These are phyloP conservation scores for Blastobotrys serpentis DNA, from an alignment of 1,139 yeast species.

Conservation along the genomic window DNA sequence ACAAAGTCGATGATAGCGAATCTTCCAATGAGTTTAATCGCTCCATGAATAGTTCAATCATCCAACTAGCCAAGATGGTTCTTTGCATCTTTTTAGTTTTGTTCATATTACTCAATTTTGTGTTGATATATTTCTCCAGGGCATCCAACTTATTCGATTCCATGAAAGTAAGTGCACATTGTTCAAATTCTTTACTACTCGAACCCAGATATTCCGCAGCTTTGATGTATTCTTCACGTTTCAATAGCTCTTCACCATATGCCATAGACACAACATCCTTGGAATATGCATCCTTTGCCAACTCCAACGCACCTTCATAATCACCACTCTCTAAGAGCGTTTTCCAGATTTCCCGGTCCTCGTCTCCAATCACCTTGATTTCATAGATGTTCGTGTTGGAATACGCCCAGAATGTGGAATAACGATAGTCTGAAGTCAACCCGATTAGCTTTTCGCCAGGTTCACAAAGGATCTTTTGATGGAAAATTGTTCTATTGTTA, in stretches of 20 bases:
- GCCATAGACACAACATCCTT: constrained; percentile 57
- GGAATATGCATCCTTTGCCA: constrained; percentile 46
- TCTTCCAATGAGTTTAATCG: constrained; percentile 51
- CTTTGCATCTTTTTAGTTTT: constrained; percentile 51
- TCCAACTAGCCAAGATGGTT: constrained; percentile 75
- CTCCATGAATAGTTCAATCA: constrained; percentile 64
- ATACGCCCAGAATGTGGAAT: constrained; percentile 61
- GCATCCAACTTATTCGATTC: constrained; percentile 46
- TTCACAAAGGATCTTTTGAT: constrained; percentile 43
- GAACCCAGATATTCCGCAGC: constrained; percentile 67
- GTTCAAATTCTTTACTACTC: constrained; percentile 69
- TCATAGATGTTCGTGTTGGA: constrained; percentile 58
- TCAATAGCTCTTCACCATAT: constrained; percentile 60
- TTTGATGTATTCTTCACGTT: constrained; percentile 38
- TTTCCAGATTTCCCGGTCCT: constrained; percentile 74
- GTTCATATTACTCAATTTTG: constrained; percentile 49
- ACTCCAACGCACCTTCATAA: constrained; percentile 65
- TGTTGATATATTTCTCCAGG: constrained; percentile 55
- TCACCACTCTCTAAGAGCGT: constrained; percentile 59
- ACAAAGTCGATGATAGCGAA: constrained; percentile 27
- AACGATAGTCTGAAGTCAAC: constrained; percentile 55
- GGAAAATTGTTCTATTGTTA: constrained; percentile 47
- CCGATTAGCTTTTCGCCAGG: constrained; percentile 52
- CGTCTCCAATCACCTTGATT: constrained; percentile 60
- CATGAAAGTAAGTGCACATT: constrained; percentile 62